Evolutionary conservation across 345 rosid species (phyloP), one percentile per base, ranked within the genome.

Genomic region (Clausena lansium): DNA sequence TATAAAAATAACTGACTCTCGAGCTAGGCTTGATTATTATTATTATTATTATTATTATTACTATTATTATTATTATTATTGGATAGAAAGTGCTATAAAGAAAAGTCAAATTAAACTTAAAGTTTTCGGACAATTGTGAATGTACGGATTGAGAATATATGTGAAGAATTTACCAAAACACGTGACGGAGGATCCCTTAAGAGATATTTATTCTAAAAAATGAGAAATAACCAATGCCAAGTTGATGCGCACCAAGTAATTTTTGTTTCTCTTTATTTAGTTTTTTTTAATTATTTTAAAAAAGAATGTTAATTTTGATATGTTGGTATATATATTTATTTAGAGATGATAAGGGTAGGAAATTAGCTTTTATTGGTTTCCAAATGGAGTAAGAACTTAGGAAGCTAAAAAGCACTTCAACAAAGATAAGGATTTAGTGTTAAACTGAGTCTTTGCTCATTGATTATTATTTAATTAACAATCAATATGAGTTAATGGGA

Each of bases 401-500:
- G 95, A 90, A 83, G 97, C 95, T 81, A 91, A 92, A 45, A 88
- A 81, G 71, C 84, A 90, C 85, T 90, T 94, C 87, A 87, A 87
- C 80, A 94, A 81, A 61, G 85, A 95, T 41, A 92, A 59, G 63
- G 78, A 89, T 91, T 9, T 64, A 74, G 65, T 95, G 95, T 7
- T 71, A 97, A 93, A 97, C 97, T 95, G 33, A 47, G 88, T 65
- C 9, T 39, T n/a, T 50, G 28, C 45, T 39, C 9, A 38, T 6
- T 7, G 2, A 7, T 38, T 1, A 1, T 36, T 36, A 36, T 41
- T 77, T 17, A 10, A 81, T 39, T 74, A 41, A 84, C 80, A 93
- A 97, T 70, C 97, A 91, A 84, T 97, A 95, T 81, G 98, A 95
- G 80, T 86, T 95, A 83, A 89, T 36, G 77, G 82, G 97, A 92